Evolutionary conservation across 768 basidiomycete species (phyloP).

Genomic region (Kwoniella botswanensis): DNA sequence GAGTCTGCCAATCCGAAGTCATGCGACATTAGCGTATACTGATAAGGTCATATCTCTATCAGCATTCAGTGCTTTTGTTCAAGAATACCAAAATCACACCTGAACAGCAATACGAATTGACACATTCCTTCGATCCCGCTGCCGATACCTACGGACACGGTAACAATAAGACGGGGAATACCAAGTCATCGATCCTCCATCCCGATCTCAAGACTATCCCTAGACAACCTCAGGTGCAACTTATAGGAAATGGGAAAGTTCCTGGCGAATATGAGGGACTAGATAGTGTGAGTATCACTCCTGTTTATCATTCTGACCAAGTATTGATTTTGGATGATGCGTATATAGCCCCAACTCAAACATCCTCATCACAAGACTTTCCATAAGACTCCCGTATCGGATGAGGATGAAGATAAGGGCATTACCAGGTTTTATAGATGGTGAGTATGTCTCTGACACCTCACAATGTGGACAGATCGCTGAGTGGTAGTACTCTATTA

Average conservation of each 20-base stretch:
- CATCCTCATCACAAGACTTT: conserved; percentile 86
- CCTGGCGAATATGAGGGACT: conserved; percentile 77
- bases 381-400: conserved; percentile 76
- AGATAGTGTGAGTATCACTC: conserved; percentile 60
- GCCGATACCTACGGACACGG: conserved; percentile 79
- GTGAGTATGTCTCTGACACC: conserved; percentile 51
- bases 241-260: conserved; percentile 85
- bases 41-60: background rate
- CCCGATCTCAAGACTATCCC: conserved; percentile 91
- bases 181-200: conserved; percentile 79
- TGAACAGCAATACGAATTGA: conserved; percentile 81
- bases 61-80: conserved; percentile 79
- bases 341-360: conserved; percentile 69
- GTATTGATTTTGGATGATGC: background rate
- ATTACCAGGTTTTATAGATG: conserved; percentile 86
- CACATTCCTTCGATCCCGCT: conserved; percentile 79
- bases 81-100: conserved; percentile 71
- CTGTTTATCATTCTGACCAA: background rate
- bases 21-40: background rate
- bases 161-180: conserved; percentile 79
- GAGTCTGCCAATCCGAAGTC: conserved; percentile 24
- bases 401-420: conserved; percentile 76
- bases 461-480: background rate
- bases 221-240: conserved; percentile 83
- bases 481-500: background rate